These are phyloP conservation scores for Leccinum sublutescens DNA, from an alignment of 768 basidiomycete genomes.

Conservation along the genomic window DNA sequence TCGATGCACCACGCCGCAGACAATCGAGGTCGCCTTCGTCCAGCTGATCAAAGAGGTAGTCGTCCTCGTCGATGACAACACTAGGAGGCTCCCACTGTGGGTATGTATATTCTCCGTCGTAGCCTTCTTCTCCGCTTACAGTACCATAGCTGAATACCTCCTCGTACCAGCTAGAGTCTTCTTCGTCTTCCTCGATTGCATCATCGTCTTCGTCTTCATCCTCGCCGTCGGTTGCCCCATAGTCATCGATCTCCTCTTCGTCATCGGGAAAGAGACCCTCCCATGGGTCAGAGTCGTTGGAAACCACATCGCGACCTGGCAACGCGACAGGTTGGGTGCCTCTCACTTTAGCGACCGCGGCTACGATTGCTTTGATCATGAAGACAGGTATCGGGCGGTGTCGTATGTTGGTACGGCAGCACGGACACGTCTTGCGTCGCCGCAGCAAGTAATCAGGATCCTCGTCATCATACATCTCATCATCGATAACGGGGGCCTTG, in stretches of 20 bases:
- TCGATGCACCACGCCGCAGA: slow-evolving; percentile 58
- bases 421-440: slow-evolving; percentile 70
- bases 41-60: slow-evolving; percentile 36
- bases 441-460: slow-evolving; percentile 47
- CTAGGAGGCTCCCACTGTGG: slow-evolving; percentile 62
- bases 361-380: slow-evolving; percentile 58
- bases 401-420: slow-evolving; percentile 57
- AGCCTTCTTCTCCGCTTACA: slow-evolving; percentile 35
- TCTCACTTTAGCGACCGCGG: slow-evolving; percentile 48
- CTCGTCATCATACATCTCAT: slow-evolving; percentile 43
- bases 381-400: slow-evolving; percentile 68
- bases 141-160: slow-evolving; percentile 38
- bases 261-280: slow-evolving; percentile 59
- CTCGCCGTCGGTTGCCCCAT: slow-evolving; percentile 24
- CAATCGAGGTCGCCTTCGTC: slow-evolving; percentile 39
- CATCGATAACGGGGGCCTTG: slow-evolving; percentile 52
- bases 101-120: slow-evolving; percentile 40
- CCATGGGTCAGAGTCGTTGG: slow-evolving; percentile 62
- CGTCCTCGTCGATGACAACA: slow-evolving; percentile 34
- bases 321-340: slow-evolving; percentile 19
- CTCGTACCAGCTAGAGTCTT: slow-evolving; percentile 30
- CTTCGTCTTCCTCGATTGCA: slow-evolving; percentile 31
- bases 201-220: slow-evolving; percentile 28
- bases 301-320: slow-evolving; percentile 26
- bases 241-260: slow-evolving; percentile 42